A percentile compares a stretch with the other conserved stretches of the same genome.
Evolutionary conservation across 2,329 filamentous ascomycete species (phyloP).

Genomic region (Hypoxylon sp.): DNA sequence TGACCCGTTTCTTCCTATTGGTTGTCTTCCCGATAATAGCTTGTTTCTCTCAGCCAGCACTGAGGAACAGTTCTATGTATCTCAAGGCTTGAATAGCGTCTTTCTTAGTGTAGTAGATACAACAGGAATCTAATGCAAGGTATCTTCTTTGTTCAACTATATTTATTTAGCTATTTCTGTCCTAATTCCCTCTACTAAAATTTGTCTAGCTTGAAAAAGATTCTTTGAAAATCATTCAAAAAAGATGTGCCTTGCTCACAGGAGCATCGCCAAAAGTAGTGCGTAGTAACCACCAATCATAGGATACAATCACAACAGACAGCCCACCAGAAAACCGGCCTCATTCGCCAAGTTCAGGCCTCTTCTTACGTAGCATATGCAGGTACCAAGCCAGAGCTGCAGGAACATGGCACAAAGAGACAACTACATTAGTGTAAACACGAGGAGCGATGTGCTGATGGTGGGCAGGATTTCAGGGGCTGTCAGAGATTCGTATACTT

Average conservation of each 20-base stretch:
- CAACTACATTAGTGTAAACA: conserved; percentile 34
- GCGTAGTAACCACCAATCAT: background rate
- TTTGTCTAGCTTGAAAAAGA: background rate
- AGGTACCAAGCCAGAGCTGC: conserved; percentile 37
- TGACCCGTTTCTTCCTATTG: conserved; percentile 35
- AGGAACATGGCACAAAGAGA: conserved; percentile 33
- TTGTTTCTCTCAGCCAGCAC: background rate
- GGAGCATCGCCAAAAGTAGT: conserved; percentile 1
- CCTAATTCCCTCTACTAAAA: background rate
- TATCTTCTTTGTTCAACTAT: background rate
- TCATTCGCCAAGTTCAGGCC: conserved; percentile 23
- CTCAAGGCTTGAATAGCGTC: background rate
- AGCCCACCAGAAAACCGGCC: conserved; percentile 10
- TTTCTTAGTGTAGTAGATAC: background rate
- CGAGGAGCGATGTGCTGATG: conserved; percentile 25
- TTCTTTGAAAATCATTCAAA: conserved; percentile 6
- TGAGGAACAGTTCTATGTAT: background rate
- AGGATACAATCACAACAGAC: conserved; percentile 20
- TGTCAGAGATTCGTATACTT: conserved; percentile 25
- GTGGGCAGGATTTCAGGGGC: conserved; percentile 34
- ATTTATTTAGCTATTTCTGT: background rate
- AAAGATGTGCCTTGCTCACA: conserved; percentile 19
- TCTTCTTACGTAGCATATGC: conserved; percentile 39
- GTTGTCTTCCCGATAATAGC: conserved; percentile 3
- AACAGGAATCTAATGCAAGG: background rate